These are phyloP conservation scores for Plenodomus lindquistii DNA, from an alignment of 2,329 filamentous ascomycete species.

Conservation along the genomic window DNA sequence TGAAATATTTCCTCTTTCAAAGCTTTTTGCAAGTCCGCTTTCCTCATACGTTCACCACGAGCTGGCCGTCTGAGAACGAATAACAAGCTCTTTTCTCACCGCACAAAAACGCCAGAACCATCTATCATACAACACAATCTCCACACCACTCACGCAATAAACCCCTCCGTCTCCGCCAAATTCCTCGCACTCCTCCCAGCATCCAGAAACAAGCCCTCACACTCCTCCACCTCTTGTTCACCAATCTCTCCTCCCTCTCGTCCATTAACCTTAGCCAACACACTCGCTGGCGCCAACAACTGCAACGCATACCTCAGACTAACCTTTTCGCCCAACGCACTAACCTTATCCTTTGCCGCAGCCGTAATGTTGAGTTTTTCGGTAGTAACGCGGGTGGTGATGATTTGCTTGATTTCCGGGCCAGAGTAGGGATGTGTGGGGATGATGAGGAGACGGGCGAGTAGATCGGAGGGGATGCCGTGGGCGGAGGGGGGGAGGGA, in stretches of 20 bases:
- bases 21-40: too few species aligned
- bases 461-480: constrained; percentile 90
- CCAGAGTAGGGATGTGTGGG: constrained; percentile 88
- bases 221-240: constrained; percentile 60
- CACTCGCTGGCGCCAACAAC: constrained; percentile 84
- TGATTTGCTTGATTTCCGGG: constrained; percentile 90
- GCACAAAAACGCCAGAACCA: constrained; percentile 14
- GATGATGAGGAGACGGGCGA: constrained; percentile 92
- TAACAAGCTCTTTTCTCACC: too few species aligned
- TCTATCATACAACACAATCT: constrained; percentile 12
- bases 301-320: constrained; percentile 93
- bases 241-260: constrained; percentile 53
- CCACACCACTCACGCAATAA: constrained; percentile 32
- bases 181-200: constrained; percentile 52
- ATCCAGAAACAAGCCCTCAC: constrained; percentile 53
- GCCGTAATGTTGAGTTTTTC: constrained; percentile 81
- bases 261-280: constrained; percentile 75
- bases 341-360: constrained; percentile 82
- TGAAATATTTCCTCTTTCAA: too few species aligned
- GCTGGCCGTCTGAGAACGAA: too few species aligned
- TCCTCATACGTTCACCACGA: too few species aligned
- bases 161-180: constrained; percentile 33
- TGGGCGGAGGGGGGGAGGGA: constrained; percentile 71
- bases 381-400: constrained; percentile 79
- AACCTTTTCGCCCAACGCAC: constrained; percentile 83